Evolutionary conservation across 768 basidiomycete genomes (phyloP), one percentile per base, ranked within the genome.

Genomic region (Lactarius psammicola): DNA sequence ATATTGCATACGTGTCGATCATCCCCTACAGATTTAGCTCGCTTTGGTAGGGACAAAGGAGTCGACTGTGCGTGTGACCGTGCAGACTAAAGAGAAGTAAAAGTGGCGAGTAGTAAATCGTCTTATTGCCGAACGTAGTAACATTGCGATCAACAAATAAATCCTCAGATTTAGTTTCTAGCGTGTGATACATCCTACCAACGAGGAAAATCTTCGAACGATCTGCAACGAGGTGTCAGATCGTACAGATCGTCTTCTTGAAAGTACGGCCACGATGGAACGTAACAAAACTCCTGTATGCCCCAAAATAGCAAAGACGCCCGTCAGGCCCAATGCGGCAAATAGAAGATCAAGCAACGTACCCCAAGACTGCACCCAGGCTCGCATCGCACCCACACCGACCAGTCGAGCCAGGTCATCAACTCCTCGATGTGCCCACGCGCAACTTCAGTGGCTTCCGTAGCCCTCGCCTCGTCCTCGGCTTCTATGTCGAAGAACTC

Each of bases 331-430:
- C 20, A 6, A 42, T 10, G 40, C 11, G n/a, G 13, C 17, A 42
- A 20, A 4, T 17, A 31, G 20, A 42, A 13, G 20, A 51, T n/a
- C 1, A 13, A 20, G 28, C 31, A 20, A 65, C 70, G 18, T 60
- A 70, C 70, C 36, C 71, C 70, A 15, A 38, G 53, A 30, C 38
- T 36, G n/a, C 71, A 72, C 2, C 40, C 68, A 5, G 67, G 67
- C 9, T 64, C 55, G 38, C 71, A 72, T 28, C 53, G 53, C 11
- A 69, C 61, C 71, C 71, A 72, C 15, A 46, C 31, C 7, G 71
- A 64, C 71, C 71, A 72, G 36, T 69, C 71, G 7, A 72, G 62
- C 71, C 71, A 72, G 4, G 4, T 17, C 68, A 72, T 71, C 34
- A 71, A 56, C 40, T 64, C 42, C 49, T 31, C 28, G 3, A 71